These are phyloP conservation scores for Zopfochytrium polystomum DNA, from an alignment of 371 early-diverging fungal species.

Conservation along the genomic window DNA sequence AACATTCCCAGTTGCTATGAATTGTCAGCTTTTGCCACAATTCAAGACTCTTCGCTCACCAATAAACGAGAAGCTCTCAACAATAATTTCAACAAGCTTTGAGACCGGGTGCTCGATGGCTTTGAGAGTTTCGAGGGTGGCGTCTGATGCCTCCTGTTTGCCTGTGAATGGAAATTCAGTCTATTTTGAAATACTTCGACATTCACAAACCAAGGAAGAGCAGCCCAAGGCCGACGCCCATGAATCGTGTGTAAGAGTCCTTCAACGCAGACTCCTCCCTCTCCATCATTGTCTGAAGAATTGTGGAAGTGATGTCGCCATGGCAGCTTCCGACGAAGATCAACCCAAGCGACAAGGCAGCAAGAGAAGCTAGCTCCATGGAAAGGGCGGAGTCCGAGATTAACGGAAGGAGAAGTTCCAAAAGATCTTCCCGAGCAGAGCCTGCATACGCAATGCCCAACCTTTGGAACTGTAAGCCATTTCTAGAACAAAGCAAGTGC, in stretches of 20 bases:
- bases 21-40: conserved; percentile 30
- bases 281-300: conserved; percentile 94
- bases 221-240: conserved; percentile 88
- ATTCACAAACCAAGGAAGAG: conserved; percentile 61
- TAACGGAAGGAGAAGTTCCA: conserved; percentile 78
- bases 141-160: conserved; percentile 84
- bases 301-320: conserved; percentile 87
- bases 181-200: not conserved
- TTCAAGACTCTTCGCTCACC: conserved; percentile 48
- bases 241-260: conserved; percentile 79
- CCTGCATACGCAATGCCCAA: conserved; percentile 96
- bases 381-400: conserved; percentile 76
- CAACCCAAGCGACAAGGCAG: conserved; percentile 87
- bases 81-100: conserved; percentile 81
- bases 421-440: conserved; percentile 78
- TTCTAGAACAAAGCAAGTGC: not conserved
- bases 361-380: conserved; percentile 89
- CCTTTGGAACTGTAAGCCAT: conserved; percentile 40
- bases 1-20: conserved; percentile 95
- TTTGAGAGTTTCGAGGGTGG: conserved; percentile 90
- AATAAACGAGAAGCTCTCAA: conserved; percentile 86
- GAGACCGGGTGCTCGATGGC: conserved; percentile 89
- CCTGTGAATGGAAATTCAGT: conserved; percentile 45
- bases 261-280: conserved; percentile 79
- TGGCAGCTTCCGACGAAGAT: conserved; percentile 89